Percentiles rank a stretch among this genome's conserved stretches.
phyloP scores from a whole-genome alignment of 1,284 basidiomycete species.

The Moesziomyces sp. region DNA sequence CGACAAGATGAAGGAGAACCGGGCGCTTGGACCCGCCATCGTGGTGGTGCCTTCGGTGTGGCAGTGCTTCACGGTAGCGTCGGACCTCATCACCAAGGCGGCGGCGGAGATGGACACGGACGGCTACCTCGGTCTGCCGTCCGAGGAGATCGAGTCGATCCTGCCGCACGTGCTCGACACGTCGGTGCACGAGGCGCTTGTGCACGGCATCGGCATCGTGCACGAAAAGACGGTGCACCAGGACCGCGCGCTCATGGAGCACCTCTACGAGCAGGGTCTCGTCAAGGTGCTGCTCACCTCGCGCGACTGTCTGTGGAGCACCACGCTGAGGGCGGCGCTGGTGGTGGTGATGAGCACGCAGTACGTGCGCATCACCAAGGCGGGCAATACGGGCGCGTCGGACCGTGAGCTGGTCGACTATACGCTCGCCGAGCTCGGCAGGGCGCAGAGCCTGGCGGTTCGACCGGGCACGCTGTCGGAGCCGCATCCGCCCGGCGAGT shows the following conservation, averaged over 20 bases:
- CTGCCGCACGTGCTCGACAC: slow-evolving; percentile 75
- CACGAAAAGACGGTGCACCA: slow-evolving; percentile 77
- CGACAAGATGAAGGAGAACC: slow-evolving; percentile 70
- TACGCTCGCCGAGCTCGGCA: slow-evolving; percentile 80
- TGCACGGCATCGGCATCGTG: slow-evolving; percentile 90
- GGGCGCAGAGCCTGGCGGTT: slow-evolving; percentile 89
- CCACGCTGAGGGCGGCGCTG: slow-evolving; percentile 81
- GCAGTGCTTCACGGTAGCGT: slow-evolving; percentile 82
- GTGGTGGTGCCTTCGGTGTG: slow-evolving; percentile 89
- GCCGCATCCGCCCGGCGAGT: slow-evolving; percentile 53
- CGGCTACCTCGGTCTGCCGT: slow-evolving; percentile 77
- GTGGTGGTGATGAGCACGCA: slow-evolving; percentile 95
- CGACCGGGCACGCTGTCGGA: slow-evolving; percentile 71
- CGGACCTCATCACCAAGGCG: slow-evolving; percentile 87
- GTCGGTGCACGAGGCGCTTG: slow-evolving; percentile 78
- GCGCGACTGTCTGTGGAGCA: slow-evolving; percentile 84
- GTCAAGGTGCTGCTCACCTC: slow-evolving; percentile 85
- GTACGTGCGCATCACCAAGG: slow-evolving; percentile 73
- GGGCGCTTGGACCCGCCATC: slow-evolving; percentile 73
- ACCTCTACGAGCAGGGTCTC: slow-evolving; percentile 83
- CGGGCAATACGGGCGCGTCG: slow-evolving; percentile 28
- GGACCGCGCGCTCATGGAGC: slow-evolving; percentile 82
- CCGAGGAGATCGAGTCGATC: slow-evolving; percentile 75
- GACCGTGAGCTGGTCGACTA: slow-evolving; percentile 84
- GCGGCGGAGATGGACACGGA: slow-evolving; percentile 76